Conservation (phyloP, 768 basidiomycete genomes). For the Kwoniella sp. region DNA sequence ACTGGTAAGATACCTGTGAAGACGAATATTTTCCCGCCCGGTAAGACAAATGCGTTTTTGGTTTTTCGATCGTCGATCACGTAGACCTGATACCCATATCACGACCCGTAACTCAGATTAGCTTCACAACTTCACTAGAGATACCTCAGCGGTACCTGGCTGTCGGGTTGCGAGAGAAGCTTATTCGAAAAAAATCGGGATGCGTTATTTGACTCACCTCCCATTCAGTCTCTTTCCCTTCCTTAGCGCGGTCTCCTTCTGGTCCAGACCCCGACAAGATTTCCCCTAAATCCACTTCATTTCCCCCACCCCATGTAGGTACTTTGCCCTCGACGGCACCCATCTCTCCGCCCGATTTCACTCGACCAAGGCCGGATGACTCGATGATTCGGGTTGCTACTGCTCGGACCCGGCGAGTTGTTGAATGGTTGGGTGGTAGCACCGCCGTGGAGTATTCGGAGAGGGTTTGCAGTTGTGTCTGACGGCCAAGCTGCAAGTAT, state of each 20-base stretch:
- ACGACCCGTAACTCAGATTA: too few relatives aligned
- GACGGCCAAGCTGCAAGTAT: constrained; percentile 37
- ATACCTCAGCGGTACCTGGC: too few relatives aligned
- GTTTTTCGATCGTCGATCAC: constrained; percentile 72
- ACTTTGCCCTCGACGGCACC: constrained; percentile 43
- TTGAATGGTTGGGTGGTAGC: constrained; percentile 69
- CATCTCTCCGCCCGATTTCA: constrained; percentile 57
- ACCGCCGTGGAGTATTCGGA: constrained; percentile 62
- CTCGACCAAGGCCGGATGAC: constrained; percentile 70
- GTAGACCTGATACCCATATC: constrained; percentile 63
- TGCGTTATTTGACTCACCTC: constrained; percentile 54
- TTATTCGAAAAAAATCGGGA: too few relatives aligned
- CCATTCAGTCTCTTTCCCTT: constrained; percentile 53
- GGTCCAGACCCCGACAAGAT: constrained; percentile 42
- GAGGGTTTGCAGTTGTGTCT: constrained; percentile 59
- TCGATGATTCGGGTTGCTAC: constrained; percentile 71
- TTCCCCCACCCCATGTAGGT: constrained; percentile 40
- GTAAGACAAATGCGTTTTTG: constrained; percentile 76
- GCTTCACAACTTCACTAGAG: too few relatives aligned
- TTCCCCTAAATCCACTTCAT: constrained; percentile 25
- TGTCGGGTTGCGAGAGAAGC: too few relatives aligned
- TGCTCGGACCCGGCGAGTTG: constrained; percentile 68
- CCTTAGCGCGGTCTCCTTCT: constrained; percentile 18
- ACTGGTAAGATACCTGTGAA: constrained; percentile 86
- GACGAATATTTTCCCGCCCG: constrained; percentile 75